Evolutionary conservation across 2,329 filamentous ascomycete genomes (phyloP), one percentile per base, ranked within the genome.

Genomic region (Dothiorella sarmentorum): DNA sequence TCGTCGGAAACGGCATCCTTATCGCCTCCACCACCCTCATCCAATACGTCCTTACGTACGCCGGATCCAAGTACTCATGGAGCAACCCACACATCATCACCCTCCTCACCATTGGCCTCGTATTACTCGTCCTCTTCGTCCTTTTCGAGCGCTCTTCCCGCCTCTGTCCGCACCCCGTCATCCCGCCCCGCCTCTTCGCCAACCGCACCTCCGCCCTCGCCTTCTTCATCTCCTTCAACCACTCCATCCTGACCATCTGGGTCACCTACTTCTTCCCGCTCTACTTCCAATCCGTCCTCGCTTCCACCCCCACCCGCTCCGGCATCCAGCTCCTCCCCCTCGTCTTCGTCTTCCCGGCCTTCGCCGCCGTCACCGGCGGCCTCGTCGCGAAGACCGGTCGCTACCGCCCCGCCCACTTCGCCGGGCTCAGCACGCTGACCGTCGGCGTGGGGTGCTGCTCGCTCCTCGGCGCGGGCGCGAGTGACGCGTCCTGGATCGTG

Each of bases 241-340:
- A 69, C 6, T 66, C 68, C 0, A 70, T 79, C 65, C 75, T 1
- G 62, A 68, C 15, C 56, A 73, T 24, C 67, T 78, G 4, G 64
- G 62, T 9, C 67, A 61, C 61, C 53, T 73, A 67, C 60, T 74
- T 73, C 56, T 62, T 75, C 2, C 68, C 67, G n/a, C 63, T 76
- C 1, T 78, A 74, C 57, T 78, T 77, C 56, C 76, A 78, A 49
- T 67, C 70, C 4, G 71, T 78, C 6, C 68, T 65, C 18, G 66
- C 69, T 7, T 67, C 69, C 9, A 65, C 68, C 0, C 71, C 75
- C 0, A 61, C 73, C 4, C 67, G 73, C 60, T 75, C 72, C 52
- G 76, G 75, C 2, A 68, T 77, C 0, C 65, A 73, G 15, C 62
- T 73, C 24, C 64, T 77, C 3, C 75, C 75, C 1, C 67, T 62